A percentile compares a stretch with the other conserved stretches of the same genome.
Evolutionary conservation across 225 moss, liverwort and hornwort species (phyloP).

Genomic region (Sphagnum tenellum): DNA sequence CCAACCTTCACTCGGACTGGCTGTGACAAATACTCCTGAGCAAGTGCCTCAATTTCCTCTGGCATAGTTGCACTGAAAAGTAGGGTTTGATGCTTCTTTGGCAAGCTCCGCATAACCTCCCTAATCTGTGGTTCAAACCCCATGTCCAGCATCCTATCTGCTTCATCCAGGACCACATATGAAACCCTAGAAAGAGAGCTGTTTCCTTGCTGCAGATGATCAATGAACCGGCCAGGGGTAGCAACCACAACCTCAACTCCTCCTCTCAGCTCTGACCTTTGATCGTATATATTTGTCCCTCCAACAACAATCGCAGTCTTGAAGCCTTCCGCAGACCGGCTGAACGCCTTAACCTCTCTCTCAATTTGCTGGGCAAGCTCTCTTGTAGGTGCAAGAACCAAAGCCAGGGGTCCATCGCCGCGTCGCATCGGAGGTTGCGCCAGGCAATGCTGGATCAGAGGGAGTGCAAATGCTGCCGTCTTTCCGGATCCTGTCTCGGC

Average conservation of each 20-base stretch:
- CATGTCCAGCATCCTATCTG: slow-evolving; percentile 60
- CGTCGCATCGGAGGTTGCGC: slow-evolving; percentile 71
- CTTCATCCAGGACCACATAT: slow-evolving; percentile 49
- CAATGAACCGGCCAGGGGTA: slow-evolving; percentile 95
- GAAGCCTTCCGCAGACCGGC: slow-evolving; percentile 83
- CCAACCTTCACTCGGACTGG: slow-evolving; percentile 53
- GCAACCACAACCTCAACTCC: slow-evolving; percentile 98
- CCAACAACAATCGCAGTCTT: slow-evolving; percentile 96
- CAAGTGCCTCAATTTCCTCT: slow-evolving; percentile 45
- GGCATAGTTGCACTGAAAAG: slow-evolving; percentile 59
- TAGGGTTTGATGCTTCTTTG: slow-evolving; percentile 45
- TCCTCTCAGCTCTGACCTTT: slow-evolving; percentile 88
- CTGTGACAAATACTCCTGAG: slow-evolving; percentile 41
- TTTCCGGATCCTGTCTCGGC: slow-evolving; percentile 98
- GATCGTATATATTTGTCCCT: slow-evolving; percentile 91
- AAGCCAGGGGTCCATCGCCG: slow-evolving; percentile 85
- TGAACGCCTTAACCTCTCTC: slow-evolving; percentile 98
- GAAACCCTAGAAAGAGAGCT: slow-evolving; percentile 95
- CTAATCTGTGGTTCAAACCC: slow-evolving; percentile 55
- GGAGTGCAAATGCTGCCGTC: slow-evolving; percentile 91
- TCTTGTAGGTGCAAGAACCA: slow-evolving; percentile 92
- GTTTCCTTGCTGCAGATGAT: slow-evolving; percentile 97
- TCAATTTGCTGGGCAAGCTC: slow-evolving; percentile 99
- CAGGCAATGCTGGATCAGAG: slow-evolving; percentile 98
- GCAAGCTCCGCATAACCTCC: slow-evolving; percentile 43